These are phyloP conservation scores for Neofusicoccum parvum DNA, from an alignment of 2,329 filamentous ascomycete genomes.

Conservation along the genomic window DNA sequence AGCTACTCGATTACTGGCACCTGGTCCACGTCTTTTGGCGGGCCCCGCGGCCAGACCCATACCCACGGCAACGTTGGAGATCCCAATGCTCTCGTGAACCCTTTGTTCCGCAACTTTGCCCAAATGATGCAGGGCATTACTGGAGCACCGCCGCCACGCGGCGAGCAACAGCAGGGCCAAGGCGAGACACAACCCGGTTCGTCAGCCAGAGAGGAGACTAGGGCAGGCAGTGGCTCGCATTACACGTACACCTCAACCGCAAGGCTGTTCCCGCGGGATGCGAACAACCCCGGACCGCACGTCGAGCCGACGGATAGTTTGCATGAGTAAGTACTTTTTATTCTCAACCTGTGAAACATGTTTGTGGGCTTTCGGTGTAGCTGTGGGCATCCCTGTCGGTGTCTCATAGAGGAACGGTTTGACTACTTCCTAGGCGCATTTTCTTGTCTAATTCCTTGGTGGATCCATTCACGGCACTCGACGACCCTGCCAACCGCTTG, in stretches of 20 bases:
- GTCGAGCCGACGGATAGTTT: conserved; percentile 51
- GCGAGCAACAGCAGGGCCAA: conserved; percentile 25
- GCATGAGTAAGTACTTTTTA: conserved; percentile 46
- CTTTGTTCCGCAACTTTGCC: conserved; percentile 45
- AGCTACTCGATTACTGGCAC: conserved; percentile 39
- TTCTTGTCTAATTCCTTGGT: neutral
- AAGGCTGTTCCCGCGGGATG: conserved; percentile 53
- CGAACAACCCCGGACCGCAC: conserved; percentile 52
- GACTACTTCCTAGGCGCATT: neutral
- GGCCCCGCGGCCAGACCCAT: conserved; percentile 32
- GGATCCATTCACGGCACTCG: neutral
- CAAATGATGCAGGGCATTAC: conserved; percentile 51
- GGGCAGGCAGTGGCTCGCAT: conserved; percentile 23
- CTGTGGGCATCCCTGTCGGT: neutral
- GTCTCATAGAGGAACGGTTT: neutral
- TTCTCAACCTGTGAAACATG: neutral
- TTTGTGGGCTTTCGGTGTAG: too few species aligned
- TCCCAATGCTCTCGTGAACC: conserved; percentile 24
- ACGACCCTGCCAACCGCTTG: neutral
- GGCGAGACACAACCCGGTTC: conserved; percentile 25
- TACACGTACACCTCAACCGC: conserved; percentile 37
- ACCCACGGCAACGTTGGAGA: conserved; percentile 20
- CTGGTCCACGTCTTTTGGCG: conserved; percentile 23
- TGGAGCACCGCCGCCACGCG: conserved; percentile 19
- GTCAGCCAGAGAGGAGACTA: conserved; percentile 21